Conservation (phyloP, 1,139 yeast species). For the Lodderomyces beijingensis region DNA sequence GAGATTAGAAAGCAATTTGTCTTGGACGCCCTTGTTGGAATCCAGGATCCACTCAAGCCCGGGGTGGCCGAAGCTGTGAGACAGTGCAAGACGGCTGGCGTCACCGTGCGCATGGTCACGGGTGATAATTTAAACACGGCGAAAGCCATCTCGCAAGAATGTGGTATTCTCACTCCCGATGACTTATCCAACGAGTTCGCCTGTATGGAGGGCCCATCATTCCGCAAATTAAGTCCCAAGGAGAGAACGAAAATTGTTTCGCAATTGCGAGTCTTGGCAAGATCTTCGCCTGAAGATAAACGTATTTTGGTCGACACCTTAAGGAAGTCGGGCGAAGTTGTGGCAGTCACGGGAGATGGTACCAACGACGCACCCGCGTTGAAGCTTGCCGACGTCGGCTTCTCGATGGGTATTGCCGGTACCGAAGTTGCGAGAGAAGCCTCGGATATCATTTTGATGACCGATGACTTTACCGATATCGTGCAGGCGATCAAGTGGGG, state of each 20-base stretch:
- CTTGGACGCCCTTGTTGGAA: conserved; percentile 78
- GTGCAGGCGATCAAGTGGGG: conserved; percentile 99
- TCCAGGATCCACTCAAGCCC: conserved; percentile 87
- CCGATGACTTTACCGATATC: conserved; percentile 91
- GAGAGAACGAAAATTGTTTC: conserved; percentile 65
- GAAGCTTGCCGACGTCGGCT: conserved; percentile 87
- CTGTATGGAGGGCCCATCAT: conserved; percentile 90
- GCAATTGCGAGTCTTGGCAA: conserved; percentile 74
- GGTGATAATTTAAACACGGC: conserved; percentile 94
- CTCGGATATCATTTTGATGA: conserved; percentile 89
- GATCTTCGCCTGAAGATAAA: conserved; percentile 96
- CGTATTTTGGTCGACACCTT: conserved; percentile 80
- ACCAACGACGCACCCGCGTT: conserved; percentile 96
- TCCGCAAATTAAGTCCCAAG: conserved; percentile 59
- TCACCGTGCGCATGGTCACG: conserved; percentile 93
- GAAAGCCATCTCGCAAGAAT: conserved; percentile 78
- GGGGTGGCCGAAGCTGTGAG: conserved; percentile 89
- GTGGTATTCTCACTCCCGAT: conserved; percentile 68
- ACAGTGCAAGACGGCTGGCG: conserved; percentile 87
- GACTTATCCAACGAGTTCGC: conserved; percentile 50
- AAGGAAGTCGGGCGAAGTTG: conserved; percentile 80
- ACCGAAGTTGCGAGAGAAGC: conserved; percentile 96
- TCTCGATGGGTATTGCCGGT: conserved; percentile 91
- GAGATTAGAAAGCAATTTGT: conserved; percentile 34
- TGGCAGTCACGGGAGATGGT: conserved; percentile 98